phyloP scores from a whole-genome alignment of 176 grass and related monocot species.

The Ampelocalamus luodianensis region DNA sequence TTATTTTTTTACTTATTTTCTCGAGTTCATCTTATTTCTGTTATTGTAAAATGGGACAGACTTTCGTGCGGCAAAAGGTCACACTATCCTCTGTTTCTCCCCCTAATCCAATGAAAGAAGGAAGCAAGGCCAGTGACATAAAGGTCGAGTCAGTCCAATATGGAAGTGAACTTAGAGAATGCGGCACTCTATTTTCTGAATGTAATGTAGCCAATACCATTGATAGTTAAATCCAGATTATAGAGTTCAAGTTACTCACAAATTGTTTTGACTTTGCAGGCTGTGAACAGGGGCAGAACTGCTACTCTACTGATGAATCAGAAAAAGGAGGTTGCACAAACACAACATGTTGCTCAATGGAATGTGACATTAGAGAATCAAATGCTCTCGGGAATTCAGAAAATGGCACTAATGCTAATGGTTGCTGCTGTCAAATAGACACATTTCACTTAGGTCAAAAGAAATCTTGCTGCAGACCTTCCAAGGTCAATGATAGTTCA shows the following conservation, averaged over 20 bases:
- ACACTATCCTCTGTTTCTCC: slow-evolving; percentile 65
- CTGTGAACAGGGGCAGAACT: slow-evolving; percentile 37
- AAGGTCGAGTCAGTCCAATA: slow-evolving; percentile 56
- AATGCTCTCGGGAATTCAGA: slow-evolving; percentile 37
- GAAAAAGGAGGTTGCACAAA: slow-evolving; percentile 28
- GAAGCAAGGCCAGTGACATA: slow-evolving; percentile 49
- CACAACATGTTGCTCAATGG: slow-evolving; percentile 38
- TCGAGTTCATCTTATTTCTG: slow-evolving; percentile 43
- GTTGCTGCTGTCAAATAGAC: slow-evolving; percentile 50
- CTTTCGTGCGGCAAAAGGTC: slow-evolving; percentile 94
- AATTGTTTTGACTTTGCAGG: slow-evolving; percentile 51
- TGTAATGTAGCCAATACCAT: slow-evolving; percentile 61
- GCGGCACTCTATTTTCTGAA: slow-evolving; percentile 61
- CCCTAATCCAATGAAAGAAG: slow-evolving; percentile 64
- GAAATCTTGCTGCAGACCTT: slow-evolving; percentile 51
- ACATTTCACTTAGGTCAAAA: slow-evolving; percentile 29
- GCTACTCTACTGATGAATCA: slow-evolving; percentile 15
- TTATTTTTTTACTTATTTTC: slow-evolving; percentile 31
- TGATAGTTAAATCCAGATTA: slow-evolving; percentile 43
- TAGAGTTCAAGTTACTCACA: slow-evolving; percentile 31
- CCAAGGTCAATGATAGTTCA: slow-evolving; percentile 68
- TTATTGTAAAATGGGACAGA: slow-evolving; percentile 79
- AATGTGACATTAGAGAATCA: slow-evolving; percentile 38
- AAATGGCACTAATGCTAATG: slow-evolving; percentile 33
- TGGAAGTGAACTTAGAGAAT: slow-evolving; percentile 72